phyloP scores from a whole-genome alignment of 805 yeast genomes.

The Phaffomyces thermotolerans region DNA sequence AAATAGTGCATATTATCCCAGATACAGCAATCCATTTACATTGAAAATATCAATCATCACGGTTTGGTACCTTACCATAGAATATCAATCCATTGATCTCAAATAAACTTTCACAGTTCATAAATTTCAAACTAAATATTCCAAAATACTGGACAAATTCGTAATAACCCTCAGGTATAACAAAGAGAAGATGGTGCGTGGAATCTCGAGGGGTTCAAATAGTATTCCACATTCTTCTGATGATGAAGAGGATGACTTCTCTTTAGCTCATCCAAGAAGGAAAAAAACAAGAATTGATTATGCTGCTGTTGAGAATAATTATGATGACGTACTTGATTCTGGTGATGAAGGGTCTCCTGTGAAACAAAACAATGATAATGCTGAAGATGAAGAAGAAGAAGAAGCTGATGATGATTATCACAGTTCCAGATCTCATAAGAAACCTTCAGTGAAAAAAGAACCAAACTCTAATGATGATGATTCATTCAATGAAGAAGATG shows the following conservation, averaged over 20 bases:
- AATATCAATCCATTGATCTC: no score
- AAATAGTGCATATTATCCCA: no score
- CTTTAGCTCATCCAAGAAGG: conserved; percentile 25
- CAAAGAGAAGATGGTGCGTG: conserved; percentile 8
- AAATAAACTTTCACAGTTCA: neutral
- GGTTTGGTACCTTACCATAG: no score
- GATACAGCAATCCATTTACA: no score
- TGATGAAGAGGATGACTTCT: conserved; percentile 3
- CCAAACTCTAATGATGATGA: conserved; percentile 25
- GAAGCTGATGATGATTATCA: conserved; percentile 8
- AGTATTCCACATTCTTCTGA: conserved; percentile 6
- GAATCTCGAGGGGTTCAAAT: neutral
- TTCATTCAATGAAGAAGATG: conserved; percentile 33
- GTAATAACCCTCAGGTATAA: conserved; percentile 11
- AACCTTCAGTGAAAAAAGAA: conserved; percentile 4
- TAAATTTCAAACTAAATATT: neutral
- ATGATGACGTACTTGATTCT: conserved; percentile 23
- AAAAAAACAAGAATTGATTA: conserved; percentile 28
- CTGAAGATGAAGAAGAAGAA: conserved; percentile 2
- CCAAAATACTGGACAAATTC: conserved; percentile 7
- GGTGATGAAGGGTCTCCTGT: conserved; percentile 3
- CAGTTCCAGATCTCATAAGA: conserved; percentile 2
- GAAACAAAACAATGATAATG: conserved; percentile 1
- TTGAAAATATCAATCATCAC: no score
- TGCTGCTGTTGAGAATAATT: conserved; percentile 28